phyloP scores from a whole-genome alignment of 345 rosid genomes.

The Lumnitzera racemosa region DNA sequence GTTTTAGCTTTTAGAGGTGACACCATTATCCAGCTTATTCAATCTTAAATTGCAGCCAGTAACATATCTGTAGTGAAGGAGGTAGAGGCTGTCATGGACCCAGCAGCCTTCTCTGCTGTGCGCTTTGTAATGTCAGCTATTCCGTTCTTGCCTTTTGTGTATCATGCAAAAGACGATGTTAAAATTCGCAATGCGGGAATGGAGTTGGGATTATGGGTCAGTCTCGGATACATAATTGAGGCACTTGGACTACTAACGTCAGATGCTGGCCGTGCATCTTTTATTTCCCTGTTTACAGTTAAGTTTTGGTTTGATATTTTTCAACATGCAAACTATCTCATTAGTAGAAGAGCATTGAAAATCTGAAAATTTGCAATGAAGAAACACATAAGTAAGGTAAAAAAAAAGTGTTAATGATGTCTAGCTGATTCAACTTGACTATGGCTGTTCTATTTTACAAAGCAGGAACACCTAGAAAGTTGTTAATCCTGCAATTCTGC shows the following conservation, averaged over 20 bases:
- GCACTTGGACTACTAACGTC: constrained; percentile 51
- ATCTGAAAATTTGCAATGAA: too few species aligned
- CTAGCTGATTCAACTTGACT: too few species aligned
- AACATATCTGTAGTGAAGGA: constrained; percentile 51
- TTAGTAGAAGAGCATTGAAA: too few species aligned
- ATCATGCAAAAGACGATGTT: constrained; percentile 27
- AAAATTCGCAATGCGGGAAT: constrained; percentile 46
- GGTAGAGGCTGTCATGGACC: constrained; percentile 42
- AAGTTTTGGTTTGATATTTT: not conserved
- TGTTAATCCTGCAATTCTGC: too few species aligned
- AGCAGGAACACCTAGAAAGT: too few species aligned
- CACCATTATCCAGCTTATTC: not conserved
- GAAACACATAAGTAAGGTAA: too few species aligned
- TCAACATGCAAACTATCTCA: too few species aligned
- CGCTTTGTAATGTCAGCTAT: constrained; percentile 46
- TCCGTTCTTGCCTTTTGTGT: constrained; percentile 45
- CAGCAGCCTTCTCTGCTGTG: constrained; percentile 41
- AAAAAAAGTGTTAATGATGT: too few species aligned
- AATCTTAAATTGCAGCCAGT: constrained; percentile 36
- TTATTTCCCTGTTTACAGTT: constrained; percentile 46
- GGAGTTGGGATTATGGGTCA: constrained; percentile 62
- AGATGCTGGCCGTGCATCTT: constrained; percentile 56
- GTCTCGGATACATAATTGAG: constrained; percentile 52
- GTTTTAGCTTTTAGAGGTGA: too few species aligned
- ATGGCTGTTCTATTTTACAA: too few species aligned